A percentile compares a stretch with the other conserved stretches of the same genome.
These are phyloP conservation scores for Trametes cingulata DNA, from an alignment of 768 basidiomycete species.

Conservation along the genomic window DNA sequence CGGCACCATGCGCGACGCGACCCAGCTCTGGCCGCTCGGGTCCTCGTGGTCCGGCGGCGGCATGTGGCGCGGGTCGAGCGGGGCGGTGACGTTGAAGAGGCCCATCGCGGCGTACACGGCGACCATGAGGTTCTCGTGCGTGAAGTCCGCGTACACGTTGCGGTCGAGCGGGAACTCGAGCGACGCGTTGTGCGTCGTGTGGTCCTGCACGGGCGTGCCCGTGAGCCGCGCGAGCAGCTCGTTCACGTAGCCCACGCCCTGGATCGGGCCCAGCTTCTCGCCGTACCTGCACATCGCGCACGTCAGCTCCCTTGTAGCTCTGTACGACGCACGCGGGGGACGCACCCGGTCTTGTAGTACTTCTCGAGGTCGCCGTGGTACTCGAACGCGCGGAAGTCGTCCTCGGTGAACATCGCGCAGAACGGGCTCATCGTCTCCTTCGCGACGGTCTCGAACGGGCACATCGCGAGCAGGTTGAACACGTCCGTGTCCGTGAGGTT, in stretches of 20 bases:
- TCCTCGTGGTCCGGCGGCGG: not conserved
- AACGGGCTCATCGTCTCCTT: constrained; percentile 56
- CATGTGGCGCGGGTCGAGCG: constrained; percentile 16
- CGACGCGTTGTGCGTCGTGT: constrained; percentile 76
- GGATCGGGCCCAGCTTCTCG: constrained; percentile 66
- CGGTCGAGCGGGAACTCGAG: constrained; percentile 77
- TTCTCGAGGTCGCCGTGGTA: constrained; percentile 75
- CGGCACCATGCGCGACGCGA: constrained; percentile 63
- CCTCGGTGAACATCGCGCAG: constrained; percentile 65
- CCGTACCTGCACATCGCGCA: constrained; percentile 55
- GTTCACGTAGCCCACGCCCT: constrained; percentile 86
- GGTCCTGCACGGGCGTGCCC: constrained; percentile 57
- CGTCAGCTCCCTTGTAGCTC: not conserved
- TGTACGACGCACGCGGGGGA: not conserved
- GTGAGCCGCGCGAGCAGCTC: constrained; percentile 86
- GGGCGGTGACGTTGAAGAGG: constrained; percentile 30
- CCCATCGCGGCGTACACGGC: constrained; percentile 71
- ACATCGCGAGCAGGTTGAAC: constrained; percentile 65
- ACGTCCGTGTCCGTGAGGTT: constrained; percentile 56
- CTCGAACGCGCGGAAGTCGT: constrained; percentile 68
- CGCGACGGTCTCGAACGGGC: constrained; percentile 78
- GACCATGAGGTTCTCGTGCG: constrained; percentile 85
- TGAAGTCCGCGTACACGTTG: constrained; percentile 70
- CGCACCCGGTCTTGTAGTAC: constrained; percentile 76
- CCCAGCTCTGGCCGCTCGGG: constrained; percentile 40